A percentile compares a stretch with the other conserved stretches of the same genome.
Conservation (phyloP, 768 basidiomycete genomes). For the Suillus variegatus region DNA sequence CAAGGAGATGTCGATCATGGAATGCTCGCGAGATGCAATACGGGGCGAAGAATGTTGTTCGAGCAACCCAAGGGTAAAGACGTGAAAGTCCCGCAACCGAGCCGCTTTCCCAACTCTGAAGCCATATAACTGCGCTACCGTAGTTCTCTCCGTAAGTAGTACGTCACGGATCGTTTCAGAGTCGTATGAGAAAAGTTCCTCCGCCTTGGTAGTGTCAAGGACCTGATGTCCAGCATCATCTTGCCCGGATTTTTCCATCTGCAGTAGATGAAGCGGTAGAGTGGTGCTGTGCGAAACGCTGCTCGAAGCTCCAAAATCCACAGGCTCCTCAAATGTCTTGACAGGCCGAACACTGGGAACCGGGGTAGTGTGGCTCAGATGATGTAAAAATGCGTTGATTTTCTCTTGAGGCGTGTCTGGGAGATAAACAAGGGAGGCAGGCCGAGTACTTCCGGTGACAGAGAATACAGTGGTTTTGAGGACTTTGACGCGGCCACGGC, state of each 20-base stretch:
- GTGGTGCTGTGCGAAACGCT: constrained; percentile 31
- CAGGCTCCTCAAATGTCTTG: constrained; percentile 52
- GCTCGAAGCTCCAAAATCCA: constrained; percentile 55
- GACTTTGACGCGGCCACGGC: constrained; percentile 66
- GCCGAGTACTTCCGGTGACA: constrained; percentile 57
- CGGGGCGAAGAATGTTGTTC: constrained; percentile 40
- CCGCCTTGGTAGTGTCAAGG: constrained; percentile 44
- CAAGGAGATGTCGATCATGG: constrained; percentile 60
- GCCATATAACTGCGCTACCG: constrained; percentile 74
- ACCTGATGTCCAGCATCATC: constrained; percentile 46
- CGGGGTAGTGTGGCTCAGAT: constrained; percentile 43
- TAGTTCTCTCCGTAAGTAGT: constrained; percentile 68
- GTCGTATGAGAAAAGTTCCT: constrained; percentile 55
- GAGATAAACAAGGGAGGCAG: constrained; percentile 65
- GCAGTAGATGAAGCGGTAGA: constrained; percentile 46
- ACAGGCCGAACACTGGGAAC: constrained; percentile 36
- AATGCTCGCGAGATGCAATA: constrained; percentile 52
- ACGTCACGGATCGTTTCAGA: constrained; percentile 58
- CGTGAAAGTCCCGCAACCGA: constrained; percentile 65
- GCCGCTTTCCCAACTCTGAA: constrained; percentile 67
- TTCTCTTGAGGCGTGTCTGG: constrained; percentile 54
- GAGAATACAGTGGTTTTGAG: constrained; percentile 65
- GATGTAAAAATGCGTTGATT: constrained; percentile 59
- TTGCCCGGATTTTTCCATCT: constrained; percentile 44
- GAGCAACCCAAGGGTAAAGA: constrained; percentile 51